Conservation (phyloP, 1,284 basidiomycete genomes). For the Rhodotorula sp. region DNA sequence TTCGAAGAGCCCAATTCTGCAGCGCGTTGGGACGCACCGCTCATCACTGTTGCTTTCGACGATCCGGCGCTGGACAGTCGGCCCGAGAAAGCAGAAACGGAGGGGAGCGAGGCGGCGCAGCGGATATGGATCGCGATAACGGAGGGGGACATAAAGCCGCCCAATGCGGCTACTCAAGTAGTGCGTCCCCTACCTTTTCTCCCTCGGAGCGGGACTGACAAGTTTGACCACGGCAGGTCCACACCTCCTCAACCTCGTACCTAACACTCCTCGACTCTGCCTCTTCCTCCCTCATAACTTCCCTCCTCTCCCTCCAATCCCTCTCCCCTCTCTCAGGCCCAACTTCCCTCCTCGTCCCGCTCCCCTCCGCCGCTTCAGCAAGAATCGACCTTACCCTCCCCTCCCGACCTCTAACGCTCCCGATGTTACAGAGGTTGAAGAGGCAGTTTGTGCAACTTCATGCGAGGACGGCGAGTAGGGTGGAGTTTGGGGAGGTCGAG, state of each 20-base stretch:
- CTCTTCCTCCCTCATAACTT: conserved; percentile 38
- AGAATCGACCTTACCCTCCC: conserved; percentile 16
- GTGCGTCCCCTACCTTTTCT: conserved; percentile 53
- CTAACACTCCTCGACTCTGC: conserved; percentile 48
- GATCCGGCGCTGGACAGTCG: conserved; percentile 63
- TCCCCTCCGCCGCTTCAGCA: conserved; percentile 47
- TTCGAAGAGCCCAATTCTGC: conserved; percentile 96
- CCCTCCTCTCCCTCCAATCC: conserved; percentile 42
- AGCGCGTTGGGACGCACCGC: conserved; percentile 94
- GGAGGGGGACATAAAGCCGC: conserved; percentile 71
- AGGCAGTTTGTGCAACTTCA: conserved; percentile 82
- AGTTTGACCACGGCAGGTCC: conserved; percentile 24
- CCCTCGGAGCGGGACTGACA: neutral
- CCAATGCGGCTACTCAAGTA: conserved; percentile 78
- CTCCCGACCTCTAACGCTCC: conserved; percentile 68
- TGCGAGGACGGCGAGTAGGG: conserved; percentile 61
- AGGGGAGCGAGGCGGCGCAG: conserved; percentile 46
- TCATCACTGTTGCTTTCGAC: conserved; percentile 77
- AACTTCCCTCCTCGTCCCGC: conserved; percentile 8
- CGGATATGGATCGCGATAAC: conserved; percentile 80
- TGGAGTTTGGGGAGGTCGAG: conserved; percentile 57
- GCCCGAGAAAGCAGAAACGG: conserved; percentile 35
- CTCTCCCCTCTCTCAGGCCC: conserved; percentile 33
- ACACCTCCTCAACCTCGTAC: conserved; percentile 49
- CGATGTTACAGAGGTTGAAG: conserved; percentile 80